phyloP scores from a whole-genome alignment of 208 protist species.

The Leptomonas seymouri region DNA sequence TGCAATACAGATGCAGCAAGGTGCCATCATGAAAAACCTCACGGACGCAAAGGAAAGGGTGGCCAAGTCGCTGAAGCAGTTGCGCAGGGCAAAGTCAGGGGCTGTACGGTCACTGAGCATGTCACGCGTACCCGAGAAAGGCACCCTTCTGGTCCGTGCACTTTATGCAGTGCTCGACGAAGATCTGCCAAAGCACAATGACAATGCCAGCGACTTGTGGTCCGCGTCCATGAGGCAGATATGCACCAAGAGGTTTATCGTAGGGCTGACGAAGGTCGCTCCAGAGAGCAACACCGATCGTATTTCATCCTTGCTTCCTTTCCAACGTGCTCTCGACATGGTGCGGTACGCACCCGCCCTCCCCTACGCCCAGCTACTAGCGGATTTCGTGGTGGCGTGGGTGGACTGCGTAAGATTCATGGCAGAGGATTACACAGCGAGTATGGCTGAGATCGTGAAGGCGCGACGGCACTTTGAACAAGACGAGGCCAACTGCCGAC shows the following conservation, averaged over 20 bases:
- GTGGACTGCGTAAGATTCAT: conserved; percentile 38
- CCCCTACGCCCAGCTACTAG: conserved; percentile 48
- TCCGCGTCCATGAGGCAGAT: conserved; percentile 42
- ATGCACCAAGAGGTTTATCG: conserved; percentile 42
- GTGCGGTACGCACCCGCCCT: conserved; percentile 53
- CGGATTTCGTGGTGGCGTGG: conserved; percentile 57
- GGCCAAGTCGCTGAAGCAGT: conserved; percentile 25
- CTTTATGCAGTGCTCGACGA: conserved; percentile 67
- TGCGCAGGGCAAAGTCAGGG: conserved; percentile 42
- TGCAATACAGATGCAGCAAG: conserved; percentile 1
- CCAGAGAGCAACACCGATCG: conserved; percentile 5
- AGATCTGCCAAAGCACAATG: conserved; percentile 48
- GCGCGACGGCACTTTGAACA: not conserved
- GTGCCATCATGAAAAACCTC: conserved; percentile 12
- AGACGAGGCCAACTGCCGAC: conserved; percentile 12
- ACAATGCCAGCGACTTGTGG: conserved; percentile 61
- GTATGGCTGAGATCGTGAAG: conserved; percentile 2
- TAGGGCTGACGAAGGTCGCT: conserved; percentile 31
- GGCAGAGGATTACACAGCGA: conserved; percentile 13
- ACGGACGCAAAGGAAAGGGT: conserved; percentile 35
- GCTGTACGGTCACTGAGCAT: conserved; percentile 46
- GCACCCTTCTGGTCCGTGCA: conserved; percentile 46
- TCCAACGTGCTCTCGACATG: conserved; percentile 44
- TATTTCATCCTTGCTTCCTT: conserved; percentile 22
- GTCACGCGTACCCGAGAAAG: conserved; percentile 47